These are phyloP conservation scores for Coprinopsis strossmayeri DNA, from an alignment of 768 basidiomycete species.

Conservation along the genomic window DNA sequence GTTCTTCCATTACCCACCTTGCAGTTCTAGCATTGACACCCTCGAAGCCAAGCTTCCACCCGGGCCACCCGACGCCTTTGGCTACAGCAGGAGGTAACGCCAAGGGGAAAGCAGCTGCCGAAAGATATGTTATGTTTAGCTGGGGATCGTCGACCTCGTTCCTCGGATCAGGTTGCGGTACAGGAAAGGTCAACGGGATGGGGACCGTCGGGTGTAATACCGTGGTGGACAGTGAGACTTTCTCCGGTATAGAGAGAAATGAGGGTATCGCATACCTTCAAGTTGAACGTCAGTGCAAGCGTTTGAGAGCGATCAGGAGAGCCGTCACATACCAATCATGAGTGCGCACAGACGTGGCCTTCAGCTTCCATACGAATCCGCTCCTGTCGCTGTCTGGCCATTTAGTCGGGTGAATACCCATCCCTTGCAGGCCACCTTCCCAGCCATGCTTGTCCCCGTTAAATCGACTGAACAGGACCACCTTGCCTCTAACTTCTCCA, in stretches of 20 bases:
- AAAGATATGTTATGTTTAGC: constrained; percentile 74
- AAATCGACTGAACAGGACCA: constrained; percentile 82
- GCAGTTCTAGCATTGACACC: constrained; percentile 79
- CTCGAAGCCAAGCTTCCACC: constrained; percentile 70
- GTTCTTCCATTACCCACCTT: constrained; percentile 57
- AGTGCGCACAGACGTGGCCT: constrained; percentile 59
- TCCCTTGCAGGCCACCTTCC: constrained; percentile 59
- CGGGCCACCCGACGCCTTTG: constrained; percentile 79
- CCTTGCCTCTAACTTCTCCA: constrained; percentile 82
- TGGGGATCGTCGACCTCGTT: constrained; percentile 23
- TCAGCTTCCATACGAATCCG: constrained; percentile 77
- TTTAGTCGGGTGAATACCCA: constrained; percentile 80
- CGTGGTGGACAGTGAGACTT: constrained; percentile 49
- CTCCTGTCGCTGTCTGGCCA: constrained; percentile 79
- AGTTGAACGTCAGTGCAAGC: constrained; percentile 3
- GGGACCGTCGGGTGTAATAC: constrained; percentile 37
- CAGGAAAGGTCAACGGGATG: constrained; percentile 15
- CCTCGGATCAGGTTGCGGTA: constrained; percentile 16
- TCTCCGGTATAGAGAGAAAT: constrained; percentile 81
- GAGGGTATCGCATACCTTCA: constrained; percentile 75
- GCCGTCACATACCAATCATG: constrained; percentile 69
- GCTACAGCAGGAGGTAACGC: constrained; percentile 75
- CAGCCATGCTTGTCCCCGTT: constrained; percentile 63
- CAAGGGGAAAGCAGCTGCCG: constrained; percentile 75
- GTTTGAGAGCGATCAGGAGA: constrained; percentile 12